Percentiles rank a stretch among this genome's conserved stretches.
phyloP scores from a whole-genome alignment of 495 filamentous ascomycete species.

The Beverwykella pulmonaria region DNA sequence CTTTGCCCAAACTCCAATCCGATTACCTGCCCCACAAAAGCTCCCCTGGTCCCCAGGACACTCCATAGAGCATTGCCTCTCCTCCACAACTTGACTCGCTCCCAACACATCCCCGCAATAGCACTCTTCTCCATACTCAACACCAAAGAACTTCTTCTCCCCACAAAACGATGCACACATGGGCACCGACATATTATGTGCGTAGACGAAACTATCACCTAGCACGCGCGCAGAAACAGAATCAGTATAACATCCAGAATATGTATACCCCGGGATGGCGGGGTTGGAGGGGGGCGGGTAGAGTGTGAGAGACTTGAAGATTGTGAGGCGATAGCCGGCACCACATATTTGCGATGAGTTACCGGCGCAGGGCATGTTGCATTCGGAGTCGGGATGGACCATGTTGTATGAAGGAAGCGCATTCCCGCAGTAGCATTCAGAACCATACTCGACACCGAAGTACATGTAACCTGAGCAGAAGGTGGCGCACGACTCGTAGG shows the following conservation, averaged over 20 bases:
- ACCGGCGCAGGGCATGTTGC: constrained; percentile 56
- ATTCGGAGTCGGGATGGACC: constrained; percentile 42
- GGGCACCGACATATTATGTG: constrained; percentile 27
- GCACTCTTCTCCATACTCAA: constrained; percentile 31
- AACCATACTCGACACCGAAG: constrained; percentile 41
- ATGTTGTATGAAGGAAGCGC: constrained; percentile 15
- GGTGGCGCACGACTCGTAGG: constrained; percentile 26
- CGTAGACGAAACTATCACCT: constrained; percentile 5
- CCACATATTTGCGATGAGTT: constrained; percentile 36
- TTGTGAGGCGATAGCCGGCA: constrained; percentile 19
- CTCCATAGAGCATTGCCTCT: constrained; percentile 24
- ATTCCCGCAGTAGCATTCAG: constrained; percentile 40
- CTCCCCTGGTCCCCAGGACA: constrained; percentile 26
- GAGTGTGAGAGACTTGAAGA: constrained; percentile 20
- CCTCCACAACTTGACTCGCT: constrained; percentile 2
- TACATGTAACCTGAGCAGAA: constrained; percentile 37
- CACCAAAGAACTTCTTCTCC: constrained; percentile 27
- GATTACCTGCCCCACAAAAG: constrained; percentile 29
- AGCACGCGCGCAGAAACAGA: constrained; percentile 8
- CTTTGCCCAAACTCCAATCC: constrained; percentile 22
- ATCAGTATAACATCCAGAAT: constrained; percentile 29
- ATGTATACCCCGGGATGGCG: constrained; percentile 16
- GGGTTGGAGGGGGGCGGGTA: constrained; percentile 18
- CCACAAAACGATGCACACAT: constrained; percentile 21
- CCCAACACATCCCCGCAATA: constrained; percentile 21